Conservation (phyloP, 805 yeast genomes). For the Candida takata region DNA sequence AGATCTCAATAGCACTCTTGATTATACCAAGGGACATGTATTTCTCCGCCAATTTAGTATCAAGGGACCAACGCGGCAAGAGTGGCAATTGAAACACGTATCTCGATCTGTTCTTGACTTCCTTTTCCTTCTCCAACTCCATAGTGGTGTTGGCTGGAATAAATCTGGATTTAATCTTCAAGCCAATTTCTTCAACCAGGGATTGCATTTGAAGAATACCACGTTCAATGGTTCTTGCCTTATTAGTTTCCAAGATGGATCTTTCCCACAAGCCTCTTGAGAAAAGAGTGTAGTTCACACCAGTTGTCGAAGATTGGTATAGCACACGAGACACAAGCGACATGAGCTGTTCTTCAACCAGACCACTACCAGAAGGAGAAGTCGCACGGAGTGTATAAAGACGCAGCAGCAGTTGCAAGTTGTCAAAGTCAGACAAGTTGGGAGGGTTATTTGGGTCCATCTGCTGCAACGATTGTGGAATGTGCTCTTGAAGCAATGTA, state of each 20-base stretch:
- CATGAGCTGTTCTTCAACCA: constrained; percentile 76
- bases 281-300: constrained; percentile 66
- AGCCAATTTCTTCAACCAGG: constrained; percentile 80
- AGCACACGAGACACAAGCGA: constrained; percentile 72
- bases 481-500: constrained; percentile 52
- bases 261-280: constrained; percentile 87
- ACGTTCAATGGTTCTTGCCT: constrained; percentile 84
- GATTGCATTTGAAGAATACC: constrained; percentile 92
- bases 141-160: constrained; percentile 35
- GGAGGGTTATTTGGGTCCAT: constrained; percentile 86
- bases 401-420: constrained; percentile 65
- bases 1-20: constrained; percentile 83
- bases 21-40: constrained; percentile 79
- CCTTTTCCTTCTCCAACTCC: constrained; percentile 10
- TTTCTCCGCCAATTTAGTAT: constrained; percentile 75
- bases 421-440: constrained; percentile 58
- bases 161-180: constrained; percentile 49
- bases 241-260: constrained; percentile 71
- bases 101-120: constrained; percentile 45
- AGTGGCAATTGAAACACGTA: constrained; percentile 71
- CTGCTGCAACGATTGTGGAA: constrained; percentile 44
- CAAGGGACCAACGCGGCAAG: constrained; percentile 81
- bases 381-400: constrained; percentile 56
- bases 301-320: constrained; percentile 36
- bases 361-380: constrained; percentile 61